Percentiles rank a stretch among this genome's conserved stretches.
Evolutionary conservation across 805 yeast species (phyloP).

Genomic region (Myxozyma geophila): DNA sequence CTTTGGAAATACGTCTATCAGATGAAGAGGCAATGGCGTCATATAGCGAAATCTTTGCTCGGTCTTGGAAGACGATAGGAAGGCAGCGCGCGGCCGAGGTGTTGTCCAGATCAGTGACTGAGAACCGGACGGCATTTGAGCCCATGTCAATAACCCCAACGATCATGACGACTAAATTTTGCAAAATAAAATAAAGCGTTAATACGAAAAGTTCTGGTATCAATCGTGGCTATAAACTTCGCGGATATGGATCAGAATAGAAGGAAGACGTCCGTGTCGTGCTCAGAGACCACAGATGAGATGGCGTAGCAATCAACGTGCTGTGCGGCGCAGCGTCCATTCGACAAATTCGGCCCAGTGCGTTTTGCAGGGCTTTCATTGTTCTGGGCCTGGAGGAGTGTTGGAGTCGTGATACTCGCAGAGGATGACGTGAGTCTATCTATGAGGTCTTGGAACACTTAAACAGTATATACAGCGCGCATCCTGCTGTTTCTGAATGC

Average conservation of each 20-base stretch:
- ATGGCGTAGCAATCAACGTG: neutral
- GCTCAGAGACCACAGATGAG: too few species aligned
- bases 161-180: neutral
- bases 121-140: slow-evolving; percentile 73
- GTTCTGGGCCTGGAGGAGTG: too few species aligned
- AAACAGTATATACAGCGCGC: too few species aligned
- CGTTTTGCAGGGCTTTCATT: neutral
- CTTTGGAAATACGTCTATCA: slow-evolving; percentile 42
- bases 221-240: too few species aligned
- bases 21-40: slow-evolving; percentile 49
- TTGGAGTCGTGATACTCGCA: too few species aligned
- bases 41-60: slow-evolving; percentile 70
- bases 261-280: too few species aligned
- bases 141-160: slow-evolving; percentile 75
- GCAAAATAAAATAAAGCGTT: too few species aligned
- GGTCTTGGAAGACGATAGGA: slow-evolving; percentile 78
- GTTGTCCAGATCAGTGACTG: slow-evolving; percentile 65
- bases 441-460: too few species aligned
- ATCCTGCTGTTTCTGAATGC: too few species aligned
- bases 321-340: neutral
- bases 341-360: neutral
- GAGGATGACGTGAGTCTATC: too few species aligned
- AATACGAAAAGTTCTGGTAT: neutral
- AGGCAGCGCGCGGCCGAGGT: slow-evolving; percentile 72
- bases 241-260: too few species aligned